These are phyloP conservation scores for Cyclostephanos tholiformis DNA, from an alignment of 108 stramenopile species.

Conservation along the genomic window DNA sequence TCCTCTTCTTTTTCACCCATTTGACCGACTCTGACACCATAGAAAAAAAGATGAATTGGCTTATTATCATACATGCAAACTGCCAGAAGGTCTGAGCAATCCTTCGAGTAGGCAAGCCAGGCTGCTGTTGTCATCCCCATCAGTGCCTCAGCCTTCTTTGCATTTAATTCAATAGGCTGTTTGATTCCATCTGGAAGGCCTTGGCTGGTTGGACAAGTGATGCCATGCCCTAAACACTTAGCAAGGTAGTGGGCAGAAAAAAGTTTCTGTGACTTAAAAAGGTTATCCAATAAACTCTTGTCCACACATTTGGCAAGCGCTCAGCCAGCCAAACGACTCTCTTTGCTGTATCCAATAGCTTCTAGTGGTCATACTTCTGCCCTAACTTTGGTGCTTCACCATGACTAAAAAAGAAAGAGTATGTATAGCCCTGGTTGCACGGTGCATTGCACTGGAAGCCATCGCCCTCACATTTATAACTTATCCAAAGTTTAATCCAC, in stretches of 20 bases:
- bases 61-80: conserved; percentile 30
- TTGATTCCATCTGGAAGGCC: too few species aligned
- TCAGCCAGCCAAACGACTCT: conserved; percentile 57
- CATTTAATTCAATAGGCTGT: conserved; percentile 5
- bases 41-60: conserved; percentile 32
- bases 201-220: too few species aligned
- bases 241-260: too few species aligned
- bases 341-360: conserved; percentile 64
- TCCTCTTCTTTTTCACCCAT: conserved; percentile 40
- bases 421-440: conserved; percentile 45
- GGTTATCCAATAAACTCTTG: conserved; percentile 50
- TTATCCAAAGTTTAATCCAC: too few species aligned
- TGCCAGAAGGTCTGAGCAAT: conserved; percentile 10
- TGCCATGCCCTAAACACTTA: too few species aligned
- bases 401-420: conserved; percentile 35
- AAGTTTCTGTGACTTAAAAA: conserved; percentile 52
- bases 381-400: conserved; percentile 39
- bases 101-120: neutral
- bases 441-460: conserved; percentile 46
- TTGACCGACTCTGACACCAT: conserved; percentile 15
- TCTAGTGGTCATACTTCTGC: conserved; percentile 43
- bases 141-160: neutral
- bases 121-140: conserved; percentile 11
- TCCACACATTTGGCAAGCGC: conserved; percentile 3
- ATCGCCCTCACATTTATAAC: too few species aligned